Evolutionary conservation across 805 yeast genomes (phyloP).

Genomic region (Saturnispora dispora): DNA sequence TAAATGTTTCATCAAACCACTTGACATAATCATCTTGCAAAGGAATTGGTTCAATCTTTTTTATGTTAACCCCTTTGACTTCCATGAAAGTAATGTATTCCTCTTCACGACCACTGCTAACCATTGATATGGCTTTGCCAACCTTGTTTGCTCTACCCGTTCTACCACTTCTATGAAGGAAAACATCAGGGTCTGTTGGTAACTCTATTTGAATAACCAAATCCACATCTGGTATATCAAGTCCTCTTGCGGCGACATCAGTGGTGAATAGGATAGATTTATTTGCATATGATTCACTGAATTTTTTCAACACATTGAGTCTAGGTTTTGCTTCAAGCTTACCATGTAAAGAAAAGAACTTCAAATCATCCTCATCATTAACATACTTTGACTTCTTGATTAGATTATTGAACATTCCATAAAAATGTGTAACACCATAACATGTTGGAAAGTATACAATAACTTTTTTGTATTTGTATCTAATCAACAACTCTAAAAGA

Average conservation of each 20-base stretch:
- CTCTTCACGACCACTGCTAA: slow-evolving; percentile 69
- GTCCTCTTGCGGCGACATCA: slow-evolving; percentile 97
- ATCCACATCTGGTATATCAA: slow-evolving; percentile 93
- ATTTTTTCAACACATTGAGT: slow-evolving; percentile 56
- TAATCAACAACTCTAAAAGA: slow-evolving; percentile 43
- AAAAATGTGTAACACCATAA: slow-evolving; percentile 69
- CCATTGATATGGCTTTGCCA: slow-evolving; percentile 71
- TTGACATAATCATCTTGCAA: slow-evolving; percentile 11
- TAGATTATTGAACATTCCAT: slow-evolving; percentile 41
- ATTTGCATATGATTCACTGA: slow-evolving; percentile 37
- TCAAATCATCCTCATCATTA: slow-evolving; percentile 14
- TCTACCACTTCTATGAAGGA: slow-evolving; percentile 89
- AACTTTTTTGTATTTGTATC: slow-evolving; percentile 59
- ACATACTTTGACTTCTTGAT: slow-evolving; percentile 20
- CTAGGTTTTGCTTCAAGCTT: slow-evolving; percentile 78
- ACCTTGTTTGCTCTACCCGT: slow-evolving; percentile 86
- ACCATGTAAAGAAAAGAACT: slow-evolving; percentile 78
- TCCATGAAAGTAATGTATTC: slow-evolving; percentile 73
- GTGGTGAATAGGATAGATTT: slow-evolving; percentile 76
- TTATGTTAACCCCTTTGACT: slow-evolving; percentile 55
- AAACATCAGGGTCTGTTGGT: slow-evolving; percentile 86
- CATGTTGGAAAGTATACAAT: slow-evolving; percentile 94
- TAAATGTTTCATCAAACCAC: slow-evolving; percentile 27
- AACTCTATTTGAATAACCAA: slow-evolving; percentile 91
- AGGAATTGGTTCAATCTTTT: slow-evolving; percentile 27